A percentile compares a stretch with the other conserved stretches of the same genome.
These are phyloP conservation scores for Chlamydomonas sp. DNA, from an alignment of 139 green algal genomes.

Conservation along the genomic window DNA sequence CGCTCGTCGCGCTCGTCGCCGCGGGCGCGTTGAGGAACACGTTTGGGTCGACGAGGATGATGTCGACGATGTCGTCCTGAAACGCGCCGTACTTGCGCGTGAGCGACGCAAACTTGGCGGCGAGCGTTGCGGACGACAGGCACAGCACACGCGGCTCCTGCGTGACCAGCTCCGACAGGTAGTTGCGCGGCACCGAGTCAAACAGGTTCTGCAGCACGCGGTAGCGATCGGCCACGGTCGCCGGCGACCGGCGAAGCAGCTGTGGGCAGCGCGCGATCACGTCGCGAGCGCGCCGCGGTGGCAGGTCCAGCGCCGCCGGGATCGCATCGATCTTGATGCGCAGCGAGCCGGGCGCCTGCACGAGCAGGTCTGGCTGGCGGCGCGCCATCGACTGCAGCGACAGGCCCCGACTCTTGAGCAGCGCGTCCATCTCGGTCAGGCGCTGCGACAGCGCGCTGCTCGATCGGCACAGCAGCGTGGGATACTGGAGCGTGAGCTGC, in stretches of 20 bases:
- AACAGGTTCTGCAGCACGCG: constrained; percentile 13
- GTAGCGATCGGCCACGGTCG: constrained; percentile 8
- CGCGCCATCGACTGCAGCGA: constrained; percentile 12
- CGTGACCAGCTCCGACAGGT: constrained; percentile 28
- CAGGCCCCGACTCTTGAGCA: constrained; percentile 24
- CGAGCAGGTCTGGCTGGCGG: constrained; percentile 26
- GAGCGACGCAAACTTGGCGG: constrained; percentile 30
- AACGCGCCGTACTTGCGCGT: constrained; percentile 29
- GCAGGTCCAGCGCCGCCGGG: constrained; percentile 18
- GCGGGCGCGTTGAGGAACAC: constrained; percentile 23
- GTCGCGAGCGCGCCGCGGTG: constrained; percentile 18
- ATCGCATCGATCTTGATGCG: neutral
- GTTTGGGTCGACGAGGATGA: constrained; percentile 35
- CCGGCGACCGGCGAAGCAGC: constrained; percentile 28
- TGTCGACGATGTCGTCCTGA: constrained; percentile 37
- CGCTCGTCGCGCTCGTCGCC: neutral
- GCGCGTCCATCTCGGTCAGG: constrained; percentile 4
- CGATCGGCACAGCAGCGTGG: neutral
- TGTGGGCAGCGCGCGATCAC: constrained; percentile 19
- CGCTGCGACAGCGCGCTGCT: neutral
- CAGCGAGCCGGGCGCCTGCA: constrained; percentile 17
- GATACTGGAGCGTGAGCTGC: neutral
- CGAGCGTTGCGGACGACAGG: constrained; percentile 19
- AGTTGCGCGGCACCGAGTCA: constrained; percentile 23
- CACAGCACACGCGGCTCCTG: constrained; percentile 24